Base-by-base conservation (phyloP, 176 grass and related monocot genomes). In the Avena insularis region DNA sequence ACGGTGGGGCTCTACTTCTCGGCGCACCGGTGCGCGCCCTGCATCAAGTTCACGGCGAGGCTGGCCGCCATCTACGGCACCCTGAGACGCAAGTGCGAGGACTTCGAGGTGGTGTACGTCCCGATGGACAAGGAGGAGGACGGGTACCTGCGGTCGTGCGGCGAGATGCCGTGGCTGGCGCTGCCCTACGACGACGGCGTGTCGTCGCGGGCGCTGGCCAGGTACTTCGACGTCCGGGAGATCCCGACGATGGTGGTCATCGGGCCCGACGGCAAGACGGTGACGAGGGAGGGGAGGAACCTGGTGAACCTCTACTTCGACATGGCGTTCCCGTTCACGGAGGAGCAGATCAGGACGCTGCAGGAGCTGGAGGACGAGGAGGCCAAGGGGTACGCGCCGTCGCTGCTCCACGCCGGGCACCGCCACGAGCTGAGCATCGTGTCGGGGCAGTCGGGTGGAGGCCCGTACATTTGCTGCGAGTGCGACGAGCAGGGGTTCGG, bases 271-370 rank as follows among this genome's bases (percentile, higher is more conserved):
- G 92, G 92, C 29, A 94, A 91, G 85, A 94, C 92, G 56, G 92
- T 94, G 76, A 94, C 90, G 25, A 87, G 82, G 71, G 92, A 91
- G 27, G 92, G 92, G 15, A 85, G 90, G 58, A 94, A 88, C 84
- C 85, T 94, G 77, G 85, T 92, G 75, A 94, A 92, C 90, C 84
- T 94, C 78, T 91, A 92, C 85, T 85, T 90, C 77, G 92, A 94
- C 69, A 85, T 92, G 92, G 92, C 92, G 15, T 94, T 86, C 83
- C 92, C 92, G 3, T 94, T 92, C 89, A 94, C 90, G 1, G 90
- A 76, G 8, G 84, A 76, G 78, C 87, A 81, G 81, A 69, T 90
- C 65, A 70, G 87, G 90, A 21, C 53, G 87, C 87, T 92, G 78
- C 87, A 77, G 79, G 90, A 88, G 79, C 40, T 79, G 33, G 82